phyloP scores from a whole-genome alignment of 2,329 filamentous ascomycete species.

The Madurella fahalii region DNA sequence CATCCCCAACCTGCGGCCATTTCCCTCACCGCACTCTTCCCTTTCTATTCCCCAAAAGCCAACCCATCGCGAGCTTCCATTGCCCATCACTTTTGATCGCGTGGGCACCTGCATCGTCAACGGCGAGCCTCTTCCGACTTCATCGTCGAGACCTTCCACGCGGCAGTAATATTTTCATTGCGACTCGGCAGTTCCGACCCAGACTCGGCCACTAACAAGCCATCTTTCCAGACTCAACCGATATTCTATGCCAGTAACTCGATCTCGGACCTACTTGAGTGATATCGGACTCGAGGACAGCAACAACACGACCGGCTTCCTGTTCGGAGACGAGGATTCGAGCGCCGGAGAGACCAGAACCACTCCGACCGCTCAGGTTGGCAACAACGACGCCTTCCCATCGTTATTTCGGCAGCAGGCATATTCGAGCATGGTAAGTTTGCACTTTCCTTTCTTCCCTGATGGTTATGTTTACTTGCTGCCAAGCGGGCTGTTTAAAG shows the following conservation, averaged over 20 bases:
- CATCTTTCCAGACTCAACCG: conserved; percentile 65
- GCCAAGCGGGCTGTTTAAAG: not conserved
- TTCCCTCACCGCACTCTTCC: not conserved
- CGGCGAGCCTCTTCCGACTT: not conserved
- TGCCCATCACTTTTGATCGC: not conserved
- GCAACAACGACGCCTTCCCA: conserved; percentile 75
- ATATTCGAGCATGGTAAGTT: conserved; percentile 44
- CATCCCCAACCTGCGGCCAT: not conserved
- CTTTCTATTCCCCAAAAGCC: not conserved
- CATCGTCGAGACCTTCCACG: not conserved
- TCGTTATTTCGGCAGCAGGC: conserved; percentile 67
- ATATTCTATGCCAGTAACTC: conserved; percentile 88
- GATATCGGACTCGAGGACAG: conserved; percentile 73
- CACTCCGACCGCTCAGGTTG: conserved; percentile 61
- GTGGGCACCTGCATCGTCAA: not conserved
- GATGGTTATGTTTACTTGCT: not conserved
- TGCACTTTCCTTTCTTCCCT: not conserved
- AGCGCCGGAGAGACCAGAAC: conserved; percentile 58
- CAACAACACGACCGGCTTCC: conserved; percentile 80
- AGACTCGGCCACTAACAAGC: conserved; percentile 10
- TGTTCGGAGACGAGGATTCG: conserved; percentile 75
- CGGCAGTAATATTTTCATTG: not conserved
- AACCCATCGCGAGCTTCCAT: not conserved
- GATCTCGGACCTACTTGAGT: conserved; percentile 62
- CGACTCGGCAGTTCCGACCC: not conserved